Evolutionary conservation across 495 filamentous ascomycete genomes (phyloP), one percentile per base, ranked within the genome.

Genomic region (Aspergillus affinis): DNA sequence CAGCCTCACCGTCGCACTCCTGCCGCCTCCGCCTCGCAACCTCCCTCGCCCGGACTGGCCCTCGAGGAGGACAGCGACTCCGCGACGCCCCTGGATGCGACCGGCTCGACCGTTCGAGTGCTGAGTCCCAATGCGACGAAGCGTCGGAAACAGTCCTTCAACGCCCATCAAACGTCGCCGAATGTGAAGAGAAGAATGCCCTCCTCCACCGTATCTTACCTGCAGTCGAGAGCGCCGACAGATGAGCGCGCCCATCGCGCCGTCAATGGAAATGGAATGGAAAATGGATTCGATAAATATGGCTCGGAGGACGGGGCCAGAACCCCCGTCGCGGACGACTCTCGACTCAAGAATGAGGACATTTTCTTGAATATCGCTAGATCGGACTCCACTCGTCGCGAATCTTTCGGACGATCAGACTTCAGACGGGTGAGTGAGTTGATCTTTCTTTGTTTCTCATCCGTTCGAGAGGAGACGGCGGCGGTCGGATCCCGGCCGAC

Each of bases 311-410:
- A 64, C 46, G 65, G 54, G 52, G 65, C 60, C 53, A 62, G 54
- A 45, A 62, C 59, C 47, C 50, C 64, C 29, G 57, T 69, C 36
- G 66, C 69, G 30, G 70, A 78, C 54, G 72, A 77, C 13, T 57
- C 65, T 41, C 69, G 72, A 23, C 70, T 71, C 9, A 73, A 72
- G 53, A 78, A 76, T 56, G 86, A 86, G 54, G 86, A 89, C 72
- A 68, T 88, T 21, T 89, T 89, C 65, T 67, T 89, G 54, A 82
- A 86, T 59, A 82, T 89, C 58, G 86, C 86, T 13, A 79, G 79
- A 57, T 72, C 79, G 2, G 83, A 85, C 61, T 81, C 76, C 15
- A 70, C 66, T 27, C 74, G 75, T 59, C 77, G 75, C 57, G 75
- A 82, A 51, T 75, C 72, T 30, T 62, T 74, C n/a, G 75, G 73